phyloP scores from a whole-genome alignment of 306 rosid genomes.

The Dryas alaskensis region DNA sequence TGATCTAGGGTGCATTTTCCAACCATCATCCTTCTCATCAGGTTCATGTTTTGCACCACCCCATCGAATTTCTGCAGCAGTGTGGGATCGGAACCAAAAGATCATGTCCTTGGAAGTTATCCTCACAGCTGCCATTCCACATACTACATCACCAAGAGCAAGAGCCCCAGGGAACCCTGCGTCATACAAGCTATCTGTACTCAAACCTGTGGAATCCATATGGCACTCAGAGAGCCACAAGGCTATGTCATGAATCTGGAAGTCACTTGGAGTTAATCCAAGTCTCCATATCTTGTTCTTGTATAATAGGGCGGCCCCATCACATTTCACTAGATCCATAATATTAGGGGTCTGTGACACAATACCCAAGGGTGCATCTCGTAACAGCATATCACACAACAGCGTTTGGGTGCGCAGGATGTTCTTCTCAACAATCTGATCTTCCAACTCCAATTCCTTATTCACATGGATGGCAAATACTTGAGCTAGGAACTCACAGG shows the following conservation, averaged over 20 bases:
- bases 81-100: slow-evolving; percentile 86
- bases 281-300: slow-evolving; percentile 69
- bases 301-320: slow-evolving; percentile 86
- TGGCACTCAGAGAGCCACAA: slow-evolving; percentile 68
- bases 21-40: slow-evolving; percentile 70
- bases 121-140: slow-evolving; percentile 96
- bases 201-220: slow-evolving; percentile 90
- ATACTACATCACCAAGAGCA: slow-evolving; percentile 63
- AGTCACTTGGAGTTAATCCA: slow-evolving; percentile 72
- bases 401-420: slow-evolving; percentile 89
- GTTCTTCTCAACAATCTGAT: slow-evolving; percentile 80
- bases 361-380: slow-evolving; percentile 90
- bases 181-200: slow-evolving; percentile 91
- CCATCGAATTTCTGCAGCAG: slow-evolving; percentile 90
- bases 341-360: slow-evolving; percentile 83
- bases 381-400: slow-evolving; percentile 91
- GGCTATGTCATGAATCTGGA: slow-evolving; percentile 66
- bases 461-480: slow-evolving; percentile 95
- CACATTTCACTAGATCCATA: slow-evolving; percentile 95
- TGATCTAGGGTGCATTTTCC: slow-evolving; percentile 94
- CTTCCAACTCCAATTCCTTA: slow-evolving; percentile 80
- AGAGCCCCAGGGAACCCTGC: slow-evolving; percentile 80
- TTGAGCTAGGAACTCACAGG: slow-evolving; percentile 94
- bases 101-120: slow-evolving; percentile 66
- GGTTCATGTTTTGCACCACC: slow-evolving; percentile 93